phyloP scores from a whole-genome alignment of 2,329 filamentous ascomycete genomes.

The Cordyceps farinosa region DNA sequence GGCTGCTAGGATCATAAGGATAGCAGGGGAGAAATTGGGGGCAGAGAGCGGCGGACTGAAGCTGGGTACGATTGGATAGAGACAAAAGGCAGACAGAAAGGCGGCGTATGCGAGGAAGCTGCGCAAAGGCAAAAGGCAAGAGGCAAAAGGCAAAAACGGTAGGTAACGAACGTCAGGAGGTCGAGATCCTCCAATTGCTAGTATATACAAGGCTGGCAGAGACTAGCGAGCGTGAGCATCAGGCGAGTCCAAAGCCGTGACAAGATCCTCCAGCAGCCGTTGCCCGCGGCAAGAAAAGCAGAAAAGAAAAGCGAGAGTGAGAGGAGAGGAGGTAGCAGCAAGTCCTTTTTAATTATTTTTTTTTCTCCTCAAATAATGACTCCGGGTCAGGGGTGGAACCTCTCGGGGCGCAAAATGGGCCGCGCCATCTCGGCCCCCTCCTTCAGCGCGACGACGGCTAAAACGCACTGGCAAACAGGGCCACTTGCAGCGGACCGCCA shows the following conservation, averaged over 20 bases:
- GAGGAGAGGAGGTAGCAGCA: conserved; percentile 19
- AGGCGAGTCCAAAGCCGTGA: conserved; percentile 29
- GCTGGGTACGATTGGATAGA: conserved; percentile 2
- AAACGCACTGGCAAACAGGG: background rate
- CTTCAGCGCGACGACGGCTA: conserved; percentile 6
- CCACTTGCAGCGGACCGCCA: background rate
- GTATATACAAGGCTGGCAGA: conserved; percentile 35
- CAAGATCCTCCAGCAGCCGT: conserved; percentile 22
- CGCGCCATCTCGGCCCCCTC: conserved; percentile 15
- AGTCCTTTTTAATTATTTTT: conserved; percentile 23
- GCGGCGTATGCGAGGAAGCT: conserved; percentile 16
- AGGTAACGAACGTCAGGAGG: conserved; percentile 20
- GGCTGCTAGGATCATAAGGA: conserved; percentile 28
- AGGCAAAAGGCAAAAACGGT: conserved; percentile 13
- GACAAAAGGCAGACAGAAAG: background rate
- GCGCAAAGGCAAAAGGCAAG: conserved; percentile 21
- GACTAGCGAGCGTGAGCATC: conserved; percentile 37
- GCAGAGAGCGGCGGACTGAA: background rate
- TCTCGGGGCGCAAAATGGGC: conserved; percentile 20
- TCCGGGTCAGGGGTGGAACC: conserved; percentile 27
- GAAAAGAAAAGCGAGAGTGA: conserved; percentile 6
- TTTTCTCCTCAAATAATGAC: conserved; percentile 19
- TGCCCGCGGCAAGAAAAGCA: conserved; percentile 12
- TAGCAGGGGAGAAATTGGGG: conserved; percentile 24
- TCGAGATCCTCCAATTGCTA: conserved; percentile 18